Base-by-base conservation (phyloP, 2,329 filamentous ascomycete species). In the Orbilia blumenaviensis region DNA sequence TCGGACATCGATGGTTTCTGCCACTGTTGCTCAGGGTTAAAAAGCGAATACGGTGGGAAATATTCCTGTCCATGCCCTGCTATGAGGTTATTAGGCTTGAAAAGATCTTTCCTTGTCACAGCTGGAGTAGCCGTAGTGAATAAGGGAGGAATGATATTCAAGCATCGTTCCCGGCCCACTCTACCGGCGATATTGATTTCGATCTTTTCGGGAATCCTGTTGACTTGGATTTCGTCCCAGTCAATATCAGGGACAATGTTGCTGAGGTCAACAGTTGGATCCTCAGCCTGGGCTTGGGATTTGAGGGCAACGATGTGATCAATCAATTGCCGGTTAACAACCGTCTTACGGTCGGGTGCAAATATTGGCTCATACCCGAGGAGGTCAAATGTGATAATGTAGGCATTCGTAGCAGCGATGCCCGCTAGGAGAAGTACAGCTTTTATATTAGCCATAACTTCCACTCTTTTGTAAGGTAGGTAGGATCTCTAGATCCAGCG, bases 71-170 rank as follows among this genome's bases (percentile, higher is more conserved):
- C 16, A 9, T 27, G 3, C 16, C 38, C 29, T 2, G 4, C 14
- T 12, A 25, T 48, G 5, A 64, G 36, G 34, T 72, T 72, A 29
- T 72, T 46, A 1, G 16, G 16, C 21, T 60, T 56, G n/a, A 36
- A 60, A 3, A 21, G 12, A 34, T 72, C 67, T 8, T 21, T 21
- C 4, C 8, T 41, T 14, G n/a, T 42, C 23, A 14, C 21, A 3
- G 32, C 18, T 6, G 67, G 67, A 9, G 58, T 72, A 1, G 21
- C 18, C 12, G 36, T 29, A 9, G 29, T 36, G 27, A 62, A 69
- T 23, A 64, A 38, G 5, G 67, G 67, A 1, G 16, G 21, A 2
- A 72, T 72, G 16, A 72, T 60, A 25, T 72, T 72, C 29, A 72
- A 64, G 12, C 67, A 72, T 60, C 67, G 42, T 9, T 58, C 27